A percentile compares a stretch with the other conserved stretches of the same genome.
Conservation (phyloP, 257 asterid species). For the Solanum ossicruentum region DNA sequence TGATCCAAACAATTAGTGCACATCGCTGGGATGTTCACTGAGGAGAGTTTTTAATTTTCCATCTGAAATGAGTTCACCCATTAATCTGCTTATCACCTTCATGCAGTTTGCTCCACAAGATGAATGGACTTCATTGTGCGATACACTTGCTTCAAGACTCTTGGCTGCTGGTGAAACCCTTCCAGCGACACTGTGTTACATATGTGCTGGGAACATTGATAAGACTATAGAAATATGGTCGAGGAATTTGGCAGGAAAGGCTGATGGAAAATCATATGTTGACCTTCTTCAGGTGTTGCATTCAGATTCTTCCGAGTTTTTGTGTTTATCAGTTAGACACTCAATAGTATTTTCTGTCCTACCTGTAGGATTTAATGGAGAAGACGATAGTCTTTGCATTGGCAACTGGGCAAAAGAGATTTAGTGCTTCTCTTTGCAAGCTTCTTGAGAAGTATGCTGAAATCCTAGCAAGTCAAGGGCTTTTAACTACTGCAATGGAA, state of each 20-base stretch:
- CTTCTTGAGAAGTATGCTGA: conserved; percentile 97
- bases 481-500: conserved; percentile 82
- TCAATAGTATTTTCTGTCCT: conserved; percentile 1
- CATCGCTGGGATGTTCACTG: not conserved
- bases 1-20: not conserved
- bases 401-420: conserved; percentile 82
- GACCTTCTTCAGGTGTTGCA: conserved; percentile 70
- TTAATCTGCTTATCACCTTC: conserved; percentile 5
- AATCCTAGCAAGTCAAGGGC: conserved; percentile 96
- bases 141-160: conserved; percentile 81
- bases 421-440: conserved; percentile 73
- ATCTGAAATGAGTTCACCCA: not conserved
- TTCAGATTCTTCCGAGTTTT: not conserved
- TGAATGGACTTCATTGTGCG: conserved; percentile 76
- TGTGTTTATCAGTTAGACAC: not conserved
- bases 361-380: conserved; percentile 84
- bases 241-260: conserved; percentile 45
- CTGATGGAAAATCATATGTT: conserved; percentile 69
- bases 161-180: conserved; percentile 70
- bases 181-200: conserved; percentile 81
- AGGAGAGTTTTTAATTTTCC: not conserved
- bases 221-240: conserved; percentile 92
- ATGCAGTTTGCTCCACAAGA: conserved; percentile 78
- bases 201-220: conserved; percentile 96
- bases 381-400: conserved; percentile 86